phyloP scores from a whole-genome alignment of 768 basidiomycete genomes.

The Panellus pusillus region DNA sequence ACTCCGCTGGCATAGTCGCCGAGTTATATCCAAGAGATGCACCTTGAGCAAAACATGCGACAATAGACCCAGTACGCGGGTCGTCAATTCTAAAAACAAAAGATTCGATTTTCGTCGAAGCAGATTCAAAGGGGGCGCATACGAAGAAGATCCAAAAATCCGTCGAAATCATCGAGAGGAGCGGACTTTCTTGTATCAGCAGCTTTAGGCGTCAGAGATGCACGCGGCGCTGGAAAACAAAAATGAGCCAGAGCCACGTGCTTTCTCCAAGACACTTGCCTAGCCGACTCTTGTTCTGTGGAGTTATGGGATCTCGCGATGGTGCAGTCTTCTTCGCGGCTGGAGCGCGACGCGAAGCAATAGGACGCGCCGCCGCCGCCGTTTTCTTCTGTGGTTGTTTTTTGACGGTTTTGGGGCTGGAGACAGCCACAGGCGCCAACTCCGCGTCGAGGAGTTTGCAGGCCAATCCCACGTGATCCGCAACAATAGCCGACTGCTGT shows the following conservation, averaged over 20 bases:
- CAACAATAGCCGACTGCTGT: constrained; percentile 45
- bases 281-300: constrained; percentile 42
- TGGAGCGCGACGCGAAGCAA: constrained; percentile 10
- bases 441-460: constrained; percentile 46
- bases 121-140: constrained; percentile 24
- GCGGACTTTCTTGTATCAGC: constrained; percentile 14
- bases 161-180: constrained; percentile 41
- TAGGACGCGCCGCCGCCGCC: constrained; percentile 22
- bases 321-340: constrained; percentile 20
- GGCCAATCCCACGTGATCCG: constrained; percentile 54
- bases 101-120: neutral
- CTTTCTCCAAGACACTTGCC: neutral
- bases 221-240: constrained; percentile 29
- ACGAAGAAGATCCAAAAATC: constrained; percentile 56
- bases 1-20: constrained; percentile 57
- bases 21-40: constrained; percentile 62
- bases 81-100: constrained; percentile 45
- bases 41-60: constrained; percentile 67
- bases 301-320: constrained; percentile 40
- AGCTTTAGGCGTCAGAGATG: constrained; percentile 29
- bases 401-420: constrained; percentile 17
- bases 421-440: constrained; percentile 8
- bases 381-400: constrained; percentile 27
- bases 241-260: constrained; percentile 18
- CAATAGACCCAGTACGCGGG: constrained; percentile 67